Percentiles rank a stretch among this genome's conserved stretches.
Conservation (phyloP, 495 filamentous ascomycete species). For the Astrocystis sublimbata region DNA sequence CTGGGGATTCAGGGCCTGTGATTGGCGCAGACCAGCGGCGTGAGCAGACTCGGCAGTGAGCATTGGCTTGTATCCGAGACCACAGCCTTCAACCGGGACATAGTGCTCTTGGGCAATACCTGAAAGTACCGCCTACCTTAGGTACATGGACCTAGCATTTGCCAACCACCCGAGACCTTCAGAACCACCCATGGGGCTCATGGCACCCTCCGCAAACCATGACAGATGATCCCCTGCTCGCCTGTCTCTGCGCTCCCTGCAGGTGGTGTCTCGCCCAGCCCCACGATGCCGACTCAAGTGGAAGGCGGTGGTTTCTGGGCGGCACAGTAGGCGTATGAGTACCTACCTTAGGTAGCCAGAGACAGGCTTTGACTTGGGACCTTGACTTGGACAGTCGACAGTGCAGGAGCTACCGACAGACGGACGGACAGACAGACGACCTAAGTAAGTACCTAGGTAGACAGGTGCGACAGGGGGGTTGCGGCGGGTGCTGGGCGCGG, state of each 20-base stretch:
- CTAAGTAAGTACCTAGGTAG: too few species aligned
- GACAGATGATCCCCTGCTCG: conserved; percentile 8
- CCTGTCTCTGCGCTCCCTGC: background rate
- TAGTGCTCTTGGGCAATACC: background rate
- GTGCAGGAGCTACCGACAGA: too few species aligned
- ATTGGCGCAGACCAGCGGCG: background rate
- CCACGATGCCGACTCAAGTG: conserved; percentile 14
- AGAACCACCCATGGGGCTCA: too few species aligned
- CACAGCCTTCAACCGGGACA: background rate
- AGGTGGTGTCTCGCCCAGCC: conserved; percentile 21
- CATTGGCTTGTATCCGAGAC: background rate
- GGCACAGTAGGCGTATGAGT: too few species aligned
- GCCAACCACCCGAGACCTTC: too few species aligned
- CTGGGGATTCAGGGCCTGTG: background rate
- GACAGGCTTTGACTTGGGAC: too few species aligned
- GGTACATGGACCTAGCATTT: conserved; percentile 5
- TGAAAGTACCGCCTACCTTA: background rate
- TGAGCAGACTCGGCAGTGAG: too few species aligned
- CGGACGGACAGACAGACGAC: too few species aligned
- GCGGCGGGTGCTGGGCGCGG: conserved; percentile 10
- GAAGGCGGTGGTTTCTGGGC: background rate
- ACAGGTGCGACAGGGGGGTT: too few species aligned
- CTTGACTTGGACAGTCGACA: too few species aligned
- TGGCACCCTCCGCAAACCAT: conserved; percentile 11
- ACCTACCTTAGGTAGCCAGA: too few species aligned